These are phyloP conservation scores for Ophiostoma perfectum DNA, from an alignment of 2,329 filamentous ascomycete genomes.

Conservation along the genomic window DNA sequence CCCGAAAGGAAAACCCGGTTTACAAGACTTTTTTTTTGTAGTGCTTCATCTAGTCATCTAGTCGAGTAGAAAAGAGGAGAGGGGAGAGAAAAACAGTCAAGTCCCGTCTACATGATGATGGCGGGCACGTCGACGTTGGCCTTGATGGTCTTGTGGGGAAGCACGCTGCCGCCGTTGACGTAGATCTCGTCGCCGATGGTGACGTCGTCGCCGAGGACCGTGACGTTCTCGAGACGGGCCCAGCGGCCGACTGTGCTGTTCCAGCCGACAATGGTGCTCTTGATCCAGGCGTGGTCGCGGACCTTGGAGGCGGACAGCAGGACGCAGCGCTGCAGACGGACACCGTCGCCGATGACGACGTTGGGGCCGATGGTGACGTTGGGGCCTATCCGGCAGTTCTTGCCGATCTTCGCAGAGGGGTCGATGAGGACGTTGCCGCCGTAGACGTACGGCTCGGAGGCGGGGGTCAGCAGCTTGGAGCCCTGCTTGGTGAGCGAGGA, in stretches of 20 bases:
- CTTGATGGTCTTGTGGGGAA: conserved; percentile 99
- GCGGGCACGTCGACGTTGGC: conserved; percentile 81
- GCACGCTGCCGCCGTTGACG: conserved; percentile 90
- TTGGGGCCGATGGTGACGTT: conserved; percentile 95
- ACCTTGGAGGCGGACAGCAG: conserved; percentile 84
- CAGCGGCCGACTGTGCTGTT: conserved; percentile 93
- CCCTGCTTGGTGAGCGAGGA: conserved; percentile 85
- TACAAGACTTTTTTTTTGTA: neutral
- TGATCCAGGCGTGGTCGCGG: conserved; percentile 98
- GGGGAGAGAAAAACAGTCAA: neutral
- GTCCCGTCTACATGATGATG: conserved; percentile 55
- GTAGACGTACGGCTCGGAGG: conserved; percentile 73
- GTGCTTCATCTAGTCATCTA: neutral
- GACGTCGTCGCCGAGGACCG: conserved; percentile 95
- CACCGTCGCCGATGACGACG: conserved; percentile 88
- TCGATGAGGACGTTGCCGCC: conserved; percentile 96
- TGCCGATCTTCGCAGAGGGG: conserved; percentile 89
- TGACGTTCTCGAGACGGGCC: conserved; percentile 95
- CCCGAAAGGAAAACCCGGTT: neutral
- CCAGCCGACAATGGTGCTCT: conserved; percentile 98
- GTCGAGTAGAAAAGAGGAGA: neutral
- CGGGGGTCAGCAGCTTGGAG: conserved; percentile 73
- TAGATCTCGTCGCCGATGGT: conserved; percentile 98
- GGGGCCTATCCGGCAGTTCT: conserved; percentile 95
- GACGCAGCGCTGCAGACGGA: conserved; percentile 88